A percentile compares a stretch with the other conserved stretches of the same genome.
Conservation (phyloP, 164 flowering plant genomes). For the Vitis cinerea region DNA sequence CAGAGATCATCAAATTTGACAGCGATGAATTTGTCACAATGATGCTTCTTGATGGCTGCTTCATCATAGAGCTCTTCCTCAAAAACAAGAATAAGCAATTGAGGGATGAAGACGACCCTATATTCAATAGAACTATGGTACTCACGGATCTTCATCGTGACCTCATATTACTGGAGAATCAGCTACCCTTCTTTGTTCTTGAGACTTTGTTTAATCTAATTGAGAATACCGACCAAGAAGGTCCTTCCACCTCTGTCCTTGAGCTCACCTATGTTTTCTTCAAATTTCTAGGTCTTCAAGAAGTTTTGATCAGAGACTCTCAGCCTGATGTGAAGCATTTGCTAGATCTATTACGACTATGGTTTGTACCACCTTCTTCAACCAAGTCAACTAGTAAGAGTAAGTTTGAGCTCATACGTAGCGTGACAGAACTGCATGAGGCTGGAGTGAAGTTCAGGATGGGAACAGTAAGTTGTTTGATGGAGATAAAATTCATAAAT, state of each 20-base stretch:
- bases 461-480: neutral
- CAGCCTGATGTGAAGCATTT: conserved; percentile 1
- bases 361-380: neutral
- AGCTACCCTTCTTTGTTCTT: conserved; percentile 11
- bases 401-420: conserved; percentile 1
- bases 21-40: conserved; percentile 5
- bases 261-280: conserved; percentile 4
- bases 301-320: neutral
- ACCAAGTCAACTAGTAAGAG: neutral
- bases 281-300: neutral
- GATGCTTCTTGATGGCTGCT: conserved; percentile 14
- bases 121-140: neutral
- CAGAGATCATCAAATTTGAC: neutral
- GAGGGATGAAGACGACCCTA: conserved; percentile 4
- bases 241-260: neutral
- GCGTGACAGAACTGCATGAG: conserved; percentile 1
- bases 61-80: conserved; percentile 8
- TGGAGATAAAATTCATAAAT: conserved; percentile 13
- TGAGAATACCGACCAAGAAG: neutral
- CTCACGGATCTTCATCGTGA: neutral
- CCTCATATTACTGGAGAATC: conserved; percentile 6
- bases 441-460: conserved; percentile 19
- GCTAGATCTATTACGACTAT: conserved; percentile 8
- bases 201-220: neutral
- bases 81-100: conserved; percentile 1